Conservation (phyloP, 139 green algal genomes). For the Deuterostichococcus epilithicus region DNA sequence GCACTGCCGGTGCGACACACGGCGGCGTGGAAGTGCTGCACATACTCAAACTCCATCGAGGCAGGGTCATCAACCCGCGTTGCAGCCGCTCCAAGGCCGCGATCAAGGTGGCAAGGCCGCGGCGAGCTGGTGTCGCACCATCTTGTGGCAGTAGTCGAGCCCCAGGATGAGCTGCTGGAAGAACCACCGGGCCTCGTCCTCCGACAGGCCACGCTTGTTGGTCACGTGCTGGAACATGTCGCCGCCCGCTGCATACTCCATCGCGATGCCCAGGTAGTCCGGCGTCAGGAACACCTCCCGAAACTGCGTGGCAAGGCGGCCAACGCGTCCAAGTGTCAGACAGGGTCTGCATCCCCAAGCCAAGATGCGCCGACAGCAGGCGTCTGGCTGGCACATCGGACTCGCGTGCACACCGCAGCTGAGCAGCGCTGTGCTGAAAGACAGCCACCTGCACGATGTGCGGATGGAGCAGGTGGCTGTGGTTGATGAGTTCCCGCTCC, state of each 20-base stretch:
- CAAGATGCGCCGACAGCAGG: neutral
- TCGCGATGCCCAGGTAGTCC: constrained; percentile 70
- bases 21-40: neutral
- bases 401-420: no score
- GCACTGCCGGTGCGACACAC: no score
- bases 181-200: constrained; percentile 56
- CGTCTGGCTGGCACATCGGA: no score
- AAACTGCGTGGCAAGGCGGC: constrained; percentile 22
- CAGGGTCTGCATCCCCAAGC: neutral
- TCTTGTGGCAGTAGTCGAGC: constrained; percentile 47
- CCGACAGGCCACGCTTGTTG: constrained; percentile 46
- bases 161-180: constrained; percentile 52
- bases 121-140: no score
- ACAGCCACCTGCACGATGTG: constrained; percentile 69
- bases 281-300: constrained; percentile 70
- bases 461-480: constrained; percentile 59
- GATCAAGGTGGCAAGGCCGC: no score
- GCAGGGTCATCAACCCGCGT: neutral
- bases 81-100: neutral
- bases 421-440: neutral
- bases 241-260: constrained; percentile 76
- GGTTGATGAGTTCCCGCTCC: constrained; percentile 28
- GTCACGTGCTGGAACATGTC: constrained; percentile 84
- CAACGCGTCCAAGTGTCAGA: neutral
- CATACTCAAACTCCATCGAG: neutral